Evolutionary conservation across 352 stramenopile genomes (phyloP).

Genomic region (Chrysophaeum taylorii): DNA sequence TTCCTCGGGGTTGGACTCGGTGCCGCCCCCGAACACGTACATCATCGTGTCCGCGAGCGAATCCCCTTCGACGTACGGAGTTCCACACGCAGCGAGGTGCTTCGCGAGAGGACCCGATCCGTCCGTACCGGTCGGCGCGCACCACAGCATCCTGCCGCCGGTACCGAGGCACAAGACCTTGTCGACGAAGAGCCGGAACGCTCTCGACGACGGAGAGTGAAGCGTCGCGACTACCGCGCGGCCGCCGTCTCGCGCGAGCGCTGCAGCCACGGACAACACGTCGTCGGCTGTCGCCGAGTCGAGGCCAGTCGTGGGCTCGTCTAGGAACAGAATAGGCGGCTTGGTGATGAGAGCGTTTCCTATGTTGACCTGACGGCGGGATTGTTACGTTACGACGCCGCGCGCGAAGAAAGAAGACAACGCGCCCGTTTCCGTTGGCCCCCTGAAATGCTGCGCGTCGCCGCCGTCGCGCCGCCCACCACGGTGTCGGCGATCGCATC

Average conservation of each 20-base stretch:
- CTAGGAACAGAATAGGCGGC: slow-evolving; percentile 24
- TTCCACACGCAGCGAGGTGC: neutral
- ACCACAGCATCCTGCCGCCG: neutral
- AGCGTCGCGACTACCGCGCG: slow-evolving; percentile 54
- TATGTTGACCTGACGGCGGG: too few species aligned
- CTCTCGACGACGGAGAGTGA: slow-evolving; percentile 48
- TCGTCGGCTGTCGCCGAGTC: slow-evolving; percentile 43
- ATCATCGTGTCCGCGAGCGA: neutral
- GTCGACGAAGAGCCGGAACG: slow-evolving; percentile 60
- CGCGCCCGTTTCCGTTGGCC: slow-evolving; percentile 20
- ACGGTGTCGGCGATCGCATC: slow-evolving; percentile 41
- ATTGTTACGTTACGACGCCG: too few species aligned
- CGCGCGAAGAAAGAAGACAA: too few species aligned
- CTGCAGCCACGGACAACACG: slow-evolving; percentile 54
- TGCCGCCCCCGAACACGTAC: neutral
- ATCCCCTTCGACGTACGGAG: neutral
- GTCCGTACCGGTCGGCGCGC: neutral
- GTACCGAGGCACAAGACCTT: neutral
- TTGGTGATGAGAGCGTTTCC: slow-evolving; percentile 27
- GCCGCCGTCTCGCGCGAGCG: slow-evolving; percentile 46
- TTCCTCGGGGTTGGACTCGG: neutral
- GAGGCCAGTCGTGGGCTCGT: slow-evolving; percentile 29
- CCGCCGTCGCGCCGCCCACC: slow-evolving; percentile 33
- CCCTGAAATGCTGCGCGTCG: slow-evolving; percentile 18
- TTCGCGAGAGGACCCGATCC: neutral